Evolutionary conservation across 148 eudicot genomes (phyloP), one percentile per base, ranked within the genome.

Genomic region (Silene conica): DNA sequence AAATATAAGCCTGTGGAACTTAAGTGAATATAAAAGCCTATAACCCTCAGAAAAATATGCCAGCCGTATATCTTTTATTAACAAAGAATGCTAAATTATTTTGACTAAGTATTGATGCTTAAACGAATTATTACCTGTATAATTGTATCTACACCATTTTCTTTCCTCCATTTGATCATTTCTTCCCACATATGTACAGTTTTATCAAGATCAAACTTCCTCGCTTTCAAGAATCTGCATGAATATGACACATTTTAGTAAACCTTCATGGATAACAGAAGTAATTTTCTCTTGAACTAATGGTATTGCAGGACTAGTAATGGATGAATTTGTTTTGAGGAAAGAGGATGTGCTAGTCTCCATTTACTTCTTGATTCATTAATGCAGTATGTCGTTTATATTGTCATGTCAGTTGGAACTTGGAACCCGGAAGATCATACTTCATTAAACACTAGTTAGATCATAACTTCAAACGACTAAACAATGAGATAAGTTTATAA

Each of bases 121-220:
- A 50, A 50, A n/a, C 43, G 65, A n/a, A 34, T 26, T 55, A 21
- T 79, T 84, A 92, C 99, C 96, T 90, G 87, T 66, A 87, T 71
- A 70, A 95, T 89, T 69, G 96, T 81, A 87, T 95, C 97, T 71
- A 85, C 92, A 66, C 89, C 82, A 65, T 86, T 76, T 77, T 88
- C 96, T 84, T 83, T 86, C 89, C 99, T 90, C 99, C 99, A 95
- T 72, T 87, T 92, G 74, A 95, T 87, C 99, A 95, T 95, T 77
- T 95, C 99, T 79, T 83, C 85, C 99, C 99, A 95, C 99, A 95
- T 95, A 74, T 88, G 88, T 46, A 89, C 64, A 14, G 99, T 80
- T 87, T 85, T 90, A 73, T 90, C 93, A 79, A 86, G 83, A 63
- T 95, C 99, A 82, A 90, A 95, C 82, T 85, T 92, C 83, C 99